These are phyloP conservation scores for Kondoa malvinella DNA, from an alignment of 768 basidiomycete genomes.

Conservation along the genomic window DNA sequence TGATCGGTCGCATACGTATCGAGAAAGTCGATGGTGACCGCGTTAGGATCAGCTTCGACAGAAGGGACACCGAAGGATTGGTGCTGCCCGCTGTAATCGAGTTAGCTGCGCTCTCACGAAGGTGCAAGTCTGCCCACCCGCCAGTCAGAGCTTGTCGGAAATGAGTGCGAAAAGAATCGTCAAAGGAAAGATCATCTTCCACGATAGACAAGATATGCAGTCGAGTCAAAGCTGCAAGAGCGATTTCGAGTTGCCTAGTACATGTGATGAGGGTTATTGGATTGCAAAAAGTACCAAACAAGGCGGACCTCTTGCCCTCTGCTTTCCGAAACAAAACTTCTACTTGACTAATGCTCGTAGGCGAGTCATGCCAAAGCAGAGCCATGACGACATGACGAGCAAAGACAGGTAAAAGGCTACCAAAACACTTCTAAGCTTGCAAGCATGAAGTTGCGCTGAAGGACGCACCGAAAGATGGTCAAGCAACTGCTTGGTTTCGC, in stretches of 20 bases:
- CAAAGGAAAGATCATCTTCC: conserved; percentile 35
- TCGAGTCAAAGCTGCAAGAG: conserved; percentile 46
- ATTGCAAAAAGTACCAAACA: background rate
- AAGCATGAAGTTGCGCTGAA: conserved; percentile 1
- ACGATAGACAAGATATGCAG: conserved; percentile 46
- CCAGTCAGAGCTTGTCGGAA: conserved; percentile 72
- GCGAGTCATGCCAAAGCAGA: conserved; percentile 67
- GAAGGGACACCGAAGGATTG: conserved; percentile 55
- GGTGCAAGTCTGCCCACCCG: conserved; percentile 41
- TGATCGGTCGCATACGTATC: conserved; percentile 69
- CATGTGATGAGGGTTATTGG: conserved; percentile 7
- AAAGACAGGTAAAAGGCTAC: conserved; percentile 55
- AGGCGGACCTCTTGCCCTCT: conserved; percentile 16
- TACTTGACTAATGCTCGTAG: conserved; percentile 47
- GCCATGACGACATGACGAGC: conserved; percentile 77
- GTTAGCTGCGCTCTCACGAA: background rate
- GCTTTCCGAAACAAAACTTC: conserved; percentile 16
- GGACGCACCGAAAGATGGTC: conserved; percentile 64
- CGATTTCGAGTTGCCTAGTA: conserved; percentile 52
- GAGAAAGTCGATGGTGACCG: conserved; percentile 40
- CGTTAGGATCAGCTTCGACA: conserved; percentile 37
- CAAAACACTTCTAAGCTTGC: background rate
- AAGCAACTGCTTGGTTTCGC: conserved; percentile 73
- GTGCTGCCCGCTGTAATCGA: conserved; percentile 21
- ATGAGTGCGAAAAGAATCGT: conserved; percentile 56